phyloP scores from a whole-genome alignment of 148 eudicot genomes.

The Rhododendron mucronatum region DNA sequence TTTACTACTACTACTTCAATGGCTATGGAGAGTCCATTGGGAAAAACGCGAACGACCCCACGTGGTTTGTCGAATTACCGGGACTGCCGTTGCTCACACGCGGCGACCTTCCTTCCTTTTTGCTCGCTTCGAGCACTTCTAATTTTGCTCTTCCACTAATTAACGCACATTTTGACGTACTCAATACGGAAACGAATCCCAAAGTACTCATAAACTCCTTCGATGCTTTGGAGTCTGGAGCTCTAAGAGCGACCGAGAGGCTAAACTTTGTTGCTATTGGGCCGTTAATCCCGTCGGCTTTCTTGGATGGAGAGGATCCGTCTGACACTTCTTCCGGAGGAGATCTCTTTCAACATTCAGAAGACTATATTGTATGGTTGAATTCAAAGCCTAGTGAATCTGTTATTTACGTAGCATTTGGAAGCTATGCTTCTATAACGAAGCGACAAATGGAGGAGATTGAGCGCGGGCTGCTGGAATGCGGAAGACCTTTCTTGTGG shows the following conservation, averaged over 20 bases:
- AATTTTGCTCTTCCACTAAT: background rate
- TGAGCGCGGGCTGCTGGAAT: constrained; percentile 19
- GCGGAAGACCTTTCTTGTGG: constrained; percentile 34
- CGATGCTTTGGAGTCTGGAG: background rate
- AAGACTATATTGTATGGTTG: constrained; percentile 37
- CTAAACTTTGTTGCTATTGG: background rate
- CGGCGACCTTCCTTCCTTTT: constrained; percentile 17
- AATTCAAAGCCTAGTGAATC: constrained; percentile 23
- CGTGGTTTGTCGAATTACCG: too few relatives aligned
- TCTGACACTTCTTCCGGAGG: background rate
- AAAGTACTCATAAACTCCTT: background rate
- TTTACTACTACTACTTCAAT: too few relatives aligned
- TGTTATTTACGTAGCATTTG: constrained; percentile 45
- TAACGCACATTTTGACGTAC: background rate
- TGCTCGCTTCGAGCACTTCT: background rate
- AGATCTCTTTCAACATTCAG: constrained; percentile 12
- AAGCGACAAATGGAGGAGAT: constrained; percentile 32
- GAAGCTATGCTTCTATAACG: constrained; percentile 22
- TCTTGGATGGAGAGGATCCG: background rate
- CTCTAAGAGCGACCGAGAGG: background rate
- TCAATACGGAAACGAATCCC: background rate
- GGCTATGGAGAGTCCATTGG: too few relatives aligned
- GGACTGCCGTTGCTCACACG: background rate
- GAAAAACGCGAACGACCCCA: too few relatives aligned
- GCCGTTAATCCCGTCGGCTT: background rate